Conservation (phyloP, 2,329 filamentous ascomycete genomes). For the Fusarium haematococcum region DNA sequence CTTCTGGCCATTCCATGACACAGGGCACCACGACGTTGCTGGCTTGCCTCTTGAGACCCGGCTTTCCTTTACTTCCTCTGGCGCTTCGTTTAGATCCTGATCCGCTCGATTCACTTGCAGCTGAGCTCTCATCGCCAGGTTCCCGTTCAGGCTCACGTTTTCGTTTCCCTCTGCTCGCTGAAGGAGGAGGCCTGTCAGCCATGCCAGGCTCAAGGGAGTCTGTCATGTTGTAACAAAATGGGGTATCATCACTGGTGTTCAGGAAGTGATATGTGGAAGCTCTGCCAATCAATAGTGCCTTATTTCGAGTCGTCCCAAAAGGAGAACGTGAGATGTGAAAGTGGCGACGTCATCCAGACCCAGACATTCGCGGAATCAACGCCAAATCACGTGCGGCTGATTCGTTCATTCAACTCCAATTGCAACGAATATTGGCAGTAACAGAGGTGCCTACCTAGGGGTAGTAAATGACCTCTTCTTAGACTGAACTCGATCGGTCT, state of each 20-base stretch:
- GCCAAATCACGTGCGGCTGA: slow-evolving; percentile 52
- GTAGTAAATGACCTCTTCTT: background rate
- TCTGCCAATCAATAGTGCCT: background rate
- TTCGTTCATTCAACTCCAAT: background rate
- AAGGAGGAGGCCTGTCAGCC: background rate
- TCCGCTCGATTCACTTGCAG: slow-evolving; percentile 16
- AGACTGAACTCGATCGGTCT: background rate
- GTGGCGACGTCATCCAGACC: slow-evolving; percentile 34
- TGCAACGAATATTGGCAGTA: background rate
- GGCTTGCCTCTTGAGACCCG: slow-evolving; percentile 28
- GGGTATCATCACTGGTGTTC: slow-evolving; percentile 7
- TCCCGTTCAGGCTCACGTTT: slow-evolving; percentile 32
- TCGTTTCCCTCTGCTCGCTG: slow-evolving; percentile 32
- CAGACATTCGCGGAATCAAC: slow-evolving; percentile 49
- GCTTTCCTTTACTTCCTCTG: slow-evolving; percentile 18
- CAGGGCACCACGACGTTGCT: slow-evolving; percentile 44
- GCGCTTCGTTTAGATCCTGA: slow-evolving; percentile 7
- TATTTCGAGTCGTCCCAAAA: background rate
- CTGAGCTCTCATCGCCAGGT: slow-evolving; percentile 4
- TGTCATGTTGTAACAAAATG: slow-evolving; percentile 9
- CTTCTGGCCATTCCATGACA: slow-evolving; percentile 74
- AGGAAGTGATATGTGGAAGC: background rate
- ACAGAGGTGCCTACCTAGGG: background rate
- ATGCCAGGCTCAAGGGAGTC: background rate
- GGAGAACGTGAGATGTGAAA: slow-evolving; percentile 6